Percentiles rank a stretch among this genome's conserved stretches.
Evolutionary conservation across 2,329 filamentous ascomycete genomes (phyloP).

Genomic region (Colletotrichum abscissum): DNA sequence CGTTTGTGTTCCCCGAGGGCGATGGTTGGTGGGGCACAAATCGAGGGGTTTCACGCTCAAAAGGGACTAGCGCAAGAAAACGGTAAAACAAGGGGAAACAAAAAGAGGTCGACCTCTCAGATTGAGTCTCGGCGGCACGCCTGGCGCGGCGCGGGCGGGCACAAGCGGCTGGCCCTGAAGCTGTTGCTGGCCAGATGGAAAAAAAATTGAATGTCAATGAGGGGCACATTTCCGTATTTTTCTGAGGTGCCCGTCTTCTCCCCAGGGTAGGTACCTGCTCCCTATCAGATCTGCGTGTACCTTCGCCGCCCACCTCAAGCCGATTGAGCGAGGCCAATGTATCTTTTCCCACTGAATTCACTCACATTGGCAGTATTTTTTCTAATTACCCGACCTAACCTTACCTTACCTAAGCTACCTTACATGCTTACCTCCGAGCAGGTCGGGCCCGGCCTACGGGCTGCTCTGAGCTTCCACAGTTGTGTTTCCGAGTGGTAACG

Average conservation of each 20-base stretch:
- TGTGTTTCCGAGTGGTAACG: background rate
- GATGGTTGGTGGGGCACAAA: conserved; percentile 32
- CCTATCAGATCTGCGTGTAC: background rate
- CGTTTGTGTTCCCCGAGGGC: background rate
- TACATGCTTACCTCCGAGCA: conserved; percentile 20
- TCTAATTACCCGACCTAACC: conserved; percentile 1
- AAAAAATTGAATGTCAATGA: background rate
- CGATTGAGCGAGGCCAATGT: background rate
- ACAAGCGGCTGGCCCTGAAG: background rate
- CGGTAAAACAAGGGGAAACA: conserved; percentile 33
- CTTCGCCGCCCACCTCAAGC: background rate
- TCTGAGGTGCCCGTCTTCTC: background rate
- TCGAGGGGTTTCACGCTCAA: conserved; percentile 33
- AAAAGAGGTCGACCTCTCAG: conserved; percentile 18
- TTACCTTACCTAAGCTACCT: background rate
- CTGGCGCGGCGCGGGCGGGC: background rate
- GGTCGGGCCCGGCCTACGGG: conserved; percentile 12
- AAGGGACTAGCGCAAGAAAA: conserved; percentile 32
- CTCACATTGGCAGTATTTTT: background rate
- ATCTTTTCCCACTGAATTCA: background rate
- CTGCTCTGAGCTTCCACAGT: background rate
- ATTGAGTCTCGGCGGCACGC: conserved; percentile 30
- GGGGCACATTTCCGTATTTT: background rate
- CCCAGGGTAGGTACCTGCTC: conserved; percentile 3
- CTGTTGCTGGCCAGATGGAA: background rate